Base-by-base conservation (phyloP, 2,329 filamentous ascomycete genomes). In the Diaporthe sp. region DNA sequence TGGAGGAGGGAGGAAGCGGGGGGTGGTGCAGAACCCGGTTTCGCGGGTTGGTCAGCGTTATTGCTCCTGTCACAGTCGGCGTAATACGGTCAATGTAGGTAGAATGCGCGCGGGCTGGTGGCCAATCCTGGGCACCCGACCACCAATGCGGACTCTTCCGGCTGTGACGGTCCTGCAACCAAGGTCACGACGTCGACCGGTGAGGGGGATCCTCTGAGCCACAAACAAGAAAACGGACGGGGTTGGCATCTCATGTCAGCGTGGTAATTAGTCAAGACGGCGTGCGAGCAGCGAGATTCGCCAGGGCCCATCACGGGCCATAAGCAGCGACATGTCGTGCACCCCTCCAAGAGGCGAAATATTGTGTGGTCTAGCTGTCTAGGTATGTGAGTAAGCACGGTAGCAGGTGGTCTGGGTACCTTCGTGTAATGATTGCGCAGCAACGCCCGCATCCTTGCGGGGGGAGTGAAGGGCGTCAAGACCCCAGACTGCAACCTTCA, bases 401-500 rank as follows among this genome's bases (percentile, higher is more conserved):
- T 50, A 65, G 61, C 19, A 65, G 61, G 61, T 47, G 19, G 42
- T 37, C 61, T 66, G 61, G 35, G 37, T 66, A 66, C 61, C 42
- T 59, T 35, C 42, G 42, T 61, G 27, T 47, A 50, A 51, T 71
- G 39, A 37, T 51, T 10, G 42, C 25, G 69, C 32, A 61, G 35
- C 69, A 42, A 71, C 69, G 69, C 69, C 69, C 69, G 69, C 69
- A 71, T 10, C 44, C 47, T 42, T 71, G 69, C 27, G 56, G 53
- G 44, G 56, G 44, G 47, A 30, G 35, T 58, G 30, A 53, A 50
- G 69, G 58, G 56, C 42, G 56, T 30, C 30, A 22, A 71, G 37
- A 71, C 56, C 55, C 69, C 69, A 61, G 69, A 53, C 55, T 51
- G 68, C 50, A 70, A 56, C 68, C 68, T 66, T 66, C 44, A 66